phyloP scores from a whole-genome alignment of 2,329 filamentous ascomycete species.

The Colletotrichum lini region DNA sequence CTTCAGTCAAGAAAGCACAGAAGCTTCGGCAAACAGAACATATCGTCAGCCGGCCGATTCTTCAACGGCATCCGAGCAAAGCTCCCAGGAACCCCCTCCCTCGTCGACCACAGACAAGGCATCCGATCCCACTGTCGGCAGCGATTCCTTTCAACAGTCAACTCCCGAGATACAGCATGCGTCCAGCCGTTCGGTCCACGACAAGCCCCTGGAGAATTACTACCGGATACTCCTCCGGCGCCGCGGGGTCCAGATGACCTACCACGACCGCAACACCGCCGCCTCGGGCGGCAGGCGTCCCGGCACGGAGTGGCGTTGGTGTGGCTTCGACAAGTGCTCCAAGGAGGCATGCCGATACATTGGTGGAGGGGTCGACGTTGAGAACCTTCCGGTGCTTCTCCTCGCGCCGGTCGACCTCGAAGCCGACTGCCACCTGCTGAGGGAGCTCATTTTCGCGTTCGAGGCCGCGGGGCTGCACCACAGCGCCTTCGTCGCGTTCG shows the following conservation, averaged over 20 bases:
- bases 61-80: not conserved
- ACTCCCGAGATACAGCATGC: not conserved
- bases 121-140: not conserved
- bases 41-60: not conserved
- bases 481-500: not conserved
- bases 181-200: not conserved
- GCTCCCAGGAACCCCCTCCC: not conserved
- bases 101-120: not conserved
- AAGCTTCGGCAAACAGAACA: too few species aligned
- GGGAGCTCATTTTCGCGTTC: not conserved
- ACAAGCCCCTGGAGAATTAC: not conserved
- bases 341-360: not conserved
- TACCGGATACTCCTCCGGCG: not conserved
- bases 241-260: not conserved
- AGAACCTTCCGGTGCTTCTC: not conserved
- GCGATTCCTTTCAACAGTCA: not conserved
- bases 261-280: not conserved
- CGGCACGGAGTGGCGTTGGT: constrained; percentile 1
- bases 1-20: not conserved
- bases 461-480: not conserved
- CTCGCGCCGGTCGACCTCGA: not conserved
- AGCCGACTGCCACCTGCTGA: not conserved
- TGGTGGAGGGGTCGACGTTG: too few species aligned
- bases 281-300: not conserved
- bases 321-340: not conserved